phyloP scores from a whole-genome alignment of 2,329 filamentous ascomycete species.

The Aspergillus sp. region DNA sequence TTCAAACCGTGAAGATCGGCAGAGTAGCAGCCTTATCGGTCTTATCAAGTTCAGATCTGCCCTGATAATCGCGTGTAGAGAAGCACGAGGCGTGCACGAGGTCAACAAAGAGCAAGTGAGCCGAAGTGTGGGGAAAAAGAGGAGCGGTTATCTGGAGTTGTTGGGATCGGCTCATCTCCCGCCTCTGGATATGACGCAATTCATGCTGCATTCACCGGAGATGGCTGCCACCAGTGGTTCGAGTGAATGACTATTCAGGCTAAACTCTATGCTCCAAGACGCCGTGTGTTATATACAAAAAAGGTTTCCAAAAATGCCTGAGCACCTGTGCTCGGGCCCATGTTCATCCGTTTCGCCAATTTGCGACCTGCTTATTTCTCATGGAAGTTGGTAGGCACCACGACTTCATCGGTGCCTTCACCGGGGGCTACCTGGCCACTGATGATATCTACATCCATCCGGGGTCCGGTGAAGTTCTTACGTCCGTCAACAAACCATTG shows the following conservation, averaged over 20 bases:
- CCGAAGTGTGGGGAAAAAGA: not conserved
- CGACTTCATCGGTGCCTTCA: constrained; percentile 6
- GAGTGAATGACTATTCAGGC: not conserved
- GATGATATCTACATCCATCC: constrained; percentile 45
- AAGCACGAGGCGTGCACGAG: not conserved
- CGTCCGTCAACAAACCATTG: constrained; percentile 64
- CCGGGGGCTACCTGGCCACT: not conserved
- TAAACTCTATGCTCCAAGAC: not conserved
- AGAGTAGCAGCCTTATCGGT: not conserved
- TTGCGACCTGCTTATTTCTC: not conserved
- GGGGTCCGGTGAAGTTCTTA: constrained; percentile 61
- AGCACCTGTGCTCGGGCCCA: not conserved
- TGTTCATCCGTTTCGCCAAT: not conserved
- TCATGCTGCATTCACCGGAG: not conserved
- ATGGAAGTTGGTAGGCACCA: not conserved
- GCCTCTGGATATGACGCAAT: not conserved
- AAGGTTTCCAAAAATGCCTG: not conserved
- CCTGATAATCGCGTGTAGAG: not conserved
- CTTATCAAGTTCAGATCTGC: not conserved
- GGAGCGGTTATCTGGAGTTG: not conserved
- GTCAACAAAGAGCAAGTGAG: not conserved
- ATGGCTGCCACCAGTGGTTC: not conserved
- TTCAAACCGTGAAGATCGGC: not conserved
- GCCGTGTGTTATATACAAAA: constrained; percentile 5
- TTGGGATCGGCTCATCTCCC: not conserved